Evolutionary conservation across 1,284 basidiomycete genomes (phyloP).

Genomic region (Hemileia vastatrix): DNA sequence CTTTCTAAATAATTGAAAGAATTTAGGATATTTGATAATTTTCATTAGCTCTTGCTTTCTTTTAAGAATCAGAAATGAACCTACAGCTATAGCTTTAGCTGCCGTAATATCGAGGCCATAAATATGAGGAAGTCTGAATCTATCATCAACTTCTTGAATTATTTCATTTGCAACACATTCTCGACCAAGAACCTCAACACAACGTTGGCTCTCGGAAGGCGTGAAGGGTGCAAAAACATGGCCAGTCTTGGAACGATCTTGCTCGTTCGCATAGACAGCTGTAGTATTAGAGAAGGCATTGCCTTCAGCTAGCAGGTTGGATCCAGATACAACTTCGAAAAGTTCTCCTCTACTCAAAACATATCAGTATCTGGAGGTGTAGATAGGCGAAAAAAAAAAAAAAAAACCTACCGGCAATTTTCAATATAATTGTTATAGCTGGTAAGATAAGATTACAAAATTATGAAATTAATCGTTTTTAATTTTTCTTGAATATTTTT

Average conservation of each 20-base stretch:
- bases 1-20: too few species aligned
- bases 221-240: constrained; percentile 3
- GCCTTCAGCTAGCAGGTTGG: constrained; percentile 9
- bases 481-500: too few species aligned
- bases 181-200: constrained; percentile 1
- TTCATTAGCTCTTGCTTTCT: too few species aligned
- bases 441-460: neutral
- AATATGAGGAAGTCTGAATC: too few species aligned
- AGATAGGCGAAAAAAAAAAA: too few species aligned
- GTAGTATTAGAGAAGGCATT: constrained; percentile 11
- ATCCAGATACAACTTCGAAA: neutral
- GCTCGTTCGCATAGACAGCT: neutral
- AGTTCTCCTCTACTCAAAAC: constrained; percentile 1
- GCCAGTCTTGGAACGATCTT: neutral
- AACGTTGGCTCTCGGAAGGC: neutral
- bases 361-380: neutral
- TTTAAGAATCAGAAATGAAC: too few species aligned
- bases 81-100: too few species aligned
- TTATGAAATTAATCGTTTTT: too few species aligned
- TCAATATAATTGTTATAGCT: neutral
- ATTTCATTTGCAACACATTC: constrained; percentile 9
- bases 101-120: too few species aligned
- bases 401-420: neutral
- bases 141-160: too few species aligned
- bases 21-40: too few species aligned